phyloP scores from a whole-genome alignment of 2,329 filamentous ascomycete species.

The Aspergillus sp. region DNA sequence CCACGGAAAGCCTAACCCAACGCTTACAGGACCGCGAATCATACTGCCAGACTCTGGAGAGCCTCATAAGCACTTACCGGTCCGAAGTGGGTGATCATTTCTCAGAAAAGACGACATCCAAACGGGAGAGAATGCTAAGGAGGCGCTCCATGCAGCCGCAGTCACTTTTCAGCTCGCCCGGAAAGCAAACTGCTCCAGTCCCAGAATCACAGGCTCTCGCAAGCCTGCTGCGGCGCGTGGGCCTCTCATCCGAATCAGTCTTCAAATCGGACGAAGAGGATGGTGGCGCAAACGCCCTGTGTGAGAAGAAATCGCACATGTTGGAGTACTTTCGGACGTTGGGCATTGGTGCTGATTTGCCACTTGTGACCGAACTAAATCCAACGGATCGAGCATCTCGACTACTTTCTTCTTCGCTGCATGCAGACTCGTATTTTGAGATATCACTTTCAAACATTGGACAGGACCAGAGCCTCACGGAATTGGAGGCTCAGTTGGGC shows the following conservation, averaged over 20 bases:
- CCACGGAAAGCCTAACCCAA: conserved; percentile 22
- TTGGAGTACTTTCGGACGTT: conserved; percentile 22
- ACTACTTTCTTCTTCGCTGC: conserved; percentile 25
- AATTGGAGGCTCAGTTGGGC: conserved; percentile 25
- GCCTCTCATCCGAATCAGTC: conserved; percentile 23
- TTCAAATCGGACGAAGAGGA: conserved; percentile 16
- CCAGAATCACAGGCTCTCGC: conserved; percentile 22
- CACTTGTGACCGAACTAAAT: conserved; percentile 22
- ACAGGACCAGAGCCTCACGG: conserved; percentile 20
- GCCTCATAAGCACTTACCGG: conserved; percentile 25
- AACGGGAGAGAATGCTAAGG: conserved; percentile 20
- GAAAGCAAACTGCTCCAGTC: conserved; percentile 6
- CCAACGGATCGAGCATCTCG: conserved; percentile 27
- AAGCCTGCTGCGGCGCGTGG: conserved; percentile 27
- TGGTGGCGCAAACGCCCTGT: conserved; percentile 14
- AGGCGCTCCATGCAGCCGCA: conserved; percentile 20
- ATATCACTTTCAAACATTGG: conserved; percentile 21
- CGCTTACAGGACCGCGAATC: conserved; percentile 27
- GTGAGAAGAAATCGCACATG: conserved; percentile 25
- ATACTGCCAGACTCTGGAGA: conserved; percentile 27
- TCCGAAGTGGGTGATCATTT: conserved; percentile 20
- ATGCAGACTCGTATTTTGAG: conserved; percentile 22
- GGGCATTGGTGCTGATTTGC: conserved; percentile 22
- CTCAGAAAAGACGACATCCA: conserved; percentile 15
- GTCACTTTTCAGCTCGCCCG: conserved; percentile 9